Conservation (phyloP, 306 rosid species). For the Carpinus viminea region DNA sequence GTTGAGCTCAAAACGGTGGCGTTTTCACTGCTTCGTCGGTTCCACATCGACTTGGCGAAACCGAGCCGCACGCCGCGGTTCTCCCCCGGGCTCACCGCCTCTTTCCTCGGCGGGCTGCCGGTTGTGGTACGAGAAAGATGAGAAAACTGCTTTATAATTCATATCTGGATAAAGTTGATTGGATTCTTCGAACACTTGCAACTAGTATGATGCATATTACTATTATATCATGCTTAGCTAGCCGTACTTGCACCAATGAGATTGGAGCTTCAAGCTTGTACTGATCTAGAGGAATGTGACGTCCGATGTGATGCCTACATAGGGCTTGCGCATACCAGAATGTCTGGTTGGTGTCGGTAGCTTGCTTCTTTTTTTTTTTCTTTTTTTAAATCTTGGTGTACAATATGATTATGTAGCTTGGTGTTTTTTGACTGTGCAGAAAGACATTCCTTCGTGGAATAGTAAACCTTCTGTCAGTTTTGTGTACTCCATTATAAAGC, state of each 20-base stretch:
- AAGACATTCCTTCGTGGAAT: background rate
- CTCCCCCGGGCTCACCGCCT: slow-evolving; percentile 86
- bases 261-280: background rate
- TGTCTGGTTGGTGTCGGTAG: slow-evolving; percentile 19
- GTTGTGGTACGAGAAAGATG: slow-evolving; percentile 42
- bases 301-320: slow-evolving; percentile 6
- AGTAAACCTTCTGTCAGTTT: background rate
- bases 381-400: background rate
- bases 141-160: background rate
- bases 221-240: background rate
- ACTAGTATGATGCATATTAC: background rate
- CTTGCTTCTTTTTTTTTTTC: background rate
- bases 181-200: background rate
- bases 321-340: background rate
- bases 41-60: slow-evolving; percentile 33
- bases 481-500: background rate
- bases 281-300: slow-evolving; percentile 19
- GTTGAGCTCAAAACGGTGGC: slow-evolving; percentile 63
- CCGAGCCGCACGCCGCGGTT: slow-evolving; percentile 48
- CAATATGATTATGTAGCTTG: background rate
- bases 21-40: slow-evolving; percentile 46
- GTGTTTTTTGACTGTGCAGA: slow-evolving; percentile 9
- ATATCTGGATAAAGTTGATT: too few relatives aligned
- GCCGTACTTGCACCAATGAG: slow-evolving; percentile 4
- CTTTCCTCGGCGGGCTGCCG: slow-evolving; percentile 60